phyloP scores from a whole-genome alignment of 2,329 filamentous ascomycete species.

The Drechslerella coelobrocha region DNA sequence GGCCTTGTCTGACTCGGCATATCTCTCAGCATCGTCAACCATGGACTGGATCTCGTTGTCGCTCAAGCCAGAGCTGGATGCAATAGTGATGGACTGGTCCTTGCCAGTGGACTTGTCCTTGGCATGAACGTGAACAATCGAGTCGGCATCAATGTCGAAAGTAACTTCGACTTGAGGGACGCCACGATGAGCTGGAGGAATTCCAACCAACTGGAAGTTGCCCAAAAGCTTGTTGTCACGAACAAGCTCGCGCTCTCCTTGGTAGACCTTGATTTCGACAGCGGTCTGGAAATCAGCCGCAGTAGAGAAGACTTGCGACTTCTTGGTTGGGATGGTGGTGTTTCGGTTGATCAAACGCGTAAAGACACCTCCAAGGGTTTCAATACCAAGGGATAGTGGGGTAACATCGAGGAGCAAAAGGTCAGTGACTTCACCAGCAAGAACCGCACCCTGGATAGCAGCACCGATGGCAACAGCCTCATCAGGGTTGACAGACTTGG shows the following conservation, averaged over 20 bases:
- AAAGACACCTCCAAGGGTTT: conserved; percentile 97
- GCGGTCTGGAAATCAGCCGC: conserved; percentile 98
- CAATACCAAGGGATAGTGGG: conserved; percentile 94
- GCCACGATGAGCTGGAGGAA: conserved; percentile 93
- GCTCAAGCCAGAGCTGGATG: conserved; percentile 94
- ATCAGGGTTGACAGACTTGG: conserved; percentile 98
- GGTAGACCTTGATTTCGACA: conserved; percentile 99
- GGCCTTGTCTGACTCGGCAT: conserved; percentile 92
- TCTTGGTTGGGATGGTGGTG: conserved; percentile 99
- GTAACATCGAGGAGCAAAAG: conserved; percentile 94
- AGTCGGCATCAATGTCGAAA: conserved; percentile 98
- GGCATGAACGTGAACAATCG: conserved; percentile 95
- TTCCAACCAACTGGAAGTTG: conserved; percentile 99
- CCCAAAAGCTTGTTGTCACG: conserved; percentile 98
- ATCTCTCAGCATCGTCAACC: conserved; percentile 98
- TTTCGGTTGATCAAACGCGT: conserved; percentile 98
- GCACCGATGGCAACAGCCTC: conserved; percentile 98
- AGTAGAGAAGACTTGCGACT: conserved; percentile 97
- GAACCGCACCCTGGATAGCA: conserved; percentile 94
- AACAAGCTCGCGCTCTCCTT: conserved; percentile 99
- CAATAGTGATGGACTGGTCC: conserved; percentile 99
- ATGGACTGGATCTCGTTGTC: conserved; percentile 94
- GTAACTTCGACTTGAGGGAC: conserved; percentile 97
- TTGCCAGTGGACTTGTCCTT: conserved; percentile 99
- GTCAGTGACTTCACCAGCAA: conserved; percentile 95